A percentile compares a stretch with the other conserved stretches of the same genome.
Conservation (phyloP, 495 filamentous ascomycete genomes). For the Penicillium cataractarum region DNA sequence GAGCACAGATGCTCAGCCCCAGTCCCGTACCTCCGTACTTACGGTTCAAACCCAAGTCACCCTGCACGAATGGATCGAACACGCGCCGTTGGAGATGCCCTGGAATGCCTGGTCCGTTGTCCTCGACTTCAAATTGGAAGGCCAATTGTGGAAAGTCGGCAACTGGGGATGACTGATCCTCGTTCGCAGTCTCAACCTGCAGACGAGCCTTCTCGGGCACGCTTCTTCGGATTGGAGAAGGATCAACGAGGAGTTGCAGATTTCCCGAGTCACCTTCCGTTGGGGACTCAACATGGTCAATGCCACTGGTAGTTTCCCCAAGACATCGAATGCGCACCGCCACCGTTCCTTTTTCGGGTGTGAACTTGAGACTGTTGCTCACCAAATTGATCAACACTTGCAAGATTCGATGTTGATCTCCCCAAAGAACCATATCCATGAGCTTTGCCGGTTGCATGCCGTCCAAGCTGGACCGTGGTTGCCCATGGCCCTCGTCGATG, state of each 20-base stretch:
- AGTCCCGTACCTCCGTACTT: conserved; percentile 93
- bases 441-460: conserved; percentile 64
- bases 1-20: conserved; percentile 84
- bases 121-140: conserved; percentile 88
- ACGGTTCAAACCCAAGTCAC: conserved; percentile 83
- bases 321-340: conserved; percentile 72
- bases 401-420: conserved; percentile 86
- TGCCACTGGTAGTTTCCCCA: conserved; percentile 41
- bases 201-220: neutral
- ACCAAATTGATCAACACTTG: conserved; percentile 93
- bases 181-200: neutral
- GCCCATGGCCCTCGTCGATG: conserved; percentile 36
- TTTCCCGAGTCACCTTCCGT: conserved; percentile 1
- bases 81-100: conserved; percentile 73
- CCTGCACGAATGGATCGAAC: conserved; percentile 95
- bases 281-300: neutral
- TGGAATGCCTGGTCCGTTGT: conserved; percentile 90
- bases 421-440: conserved; percentile 80
- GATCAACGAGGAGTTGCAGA: neutral
- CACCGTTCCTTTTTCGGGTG: conserved; percentile 74
- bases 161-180: neutral
- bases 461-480: conserved; percentile 53
- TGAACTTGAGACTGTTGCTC: conserved; percentile 92
- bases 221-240: neutral
- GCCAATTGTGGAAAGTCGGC: conserved; percentile 40